phyloP scores from a whole-genome alignment of 1,139 yeast genomes.

The Meyerozyma smithsonii region DNA sequence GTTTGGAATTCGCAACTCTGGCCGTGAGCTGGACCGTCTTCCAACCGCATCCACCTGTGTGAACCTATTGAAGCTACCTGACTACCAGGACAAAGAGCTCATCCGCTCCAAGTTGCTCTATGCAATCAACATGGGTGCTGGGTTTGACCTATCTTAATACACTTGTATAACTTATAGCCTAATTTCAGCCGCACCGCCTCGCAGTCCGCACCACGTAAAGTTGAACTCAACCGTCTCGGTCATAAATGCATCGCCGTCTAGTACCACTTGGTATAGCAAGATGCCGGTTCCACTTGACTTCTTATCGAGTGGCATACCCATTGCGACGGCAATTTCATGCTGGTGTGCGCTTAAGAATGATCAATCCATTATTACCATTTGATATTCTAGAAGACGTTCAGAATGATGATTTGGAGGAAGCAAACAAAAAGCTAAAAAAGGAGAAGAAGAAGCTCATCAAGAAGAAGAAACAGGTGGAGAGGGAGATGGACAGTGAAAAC shows the following conservation, averaged over 20 bases:
- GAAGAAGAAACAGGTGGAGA: conserved; percentile 14
- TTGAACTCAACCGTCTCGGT: neutral
- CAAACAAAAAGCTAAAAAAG: conserved; percentile 21
- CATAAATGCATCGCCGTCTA: neutral
- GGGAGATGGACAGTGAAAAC: conserved; percentile 9
- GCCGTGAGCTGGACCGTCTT: conserved; percentile 48
- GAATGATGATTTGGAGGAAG: conserved; percentile 26
- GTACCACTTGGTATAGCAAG: neutral
- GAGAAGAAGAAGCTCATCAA: conserved; percentile 22
- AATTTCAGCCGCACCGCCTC: neutral
- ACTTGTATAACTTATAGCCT: neutral
- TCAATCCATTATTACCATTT: conserved; percentile 29
- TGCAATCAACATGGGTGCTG: conserved; percentile 75
- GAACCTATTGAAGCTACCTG: conserved; percentile 79
- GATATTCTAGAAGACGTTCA: conserved; percentile 29
- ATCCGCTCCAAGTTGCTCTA: conserved; percentile 64
- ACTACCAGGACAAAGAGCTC: conserved; percentile 57
- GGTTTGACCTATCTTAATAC: conserved; percentile 71
- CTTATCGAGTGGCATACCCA: neutral
- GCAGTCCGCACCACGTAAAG: neutral
- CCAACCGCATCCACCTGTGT: conserved; percentile 96
- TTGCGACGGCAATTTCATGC: neutral
- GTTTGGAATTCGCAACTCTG: conserved; percentile 77
- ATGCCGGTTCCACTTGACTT: neutral
- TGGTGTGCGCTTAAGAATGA: conserved; percentile 6